Evolutionary conservation across 1,284 basidiomycete genomes (phyloP), one percentile per base, ranked within the genome.

Genomic region (Ganoderma leucocontextum): DNA sequence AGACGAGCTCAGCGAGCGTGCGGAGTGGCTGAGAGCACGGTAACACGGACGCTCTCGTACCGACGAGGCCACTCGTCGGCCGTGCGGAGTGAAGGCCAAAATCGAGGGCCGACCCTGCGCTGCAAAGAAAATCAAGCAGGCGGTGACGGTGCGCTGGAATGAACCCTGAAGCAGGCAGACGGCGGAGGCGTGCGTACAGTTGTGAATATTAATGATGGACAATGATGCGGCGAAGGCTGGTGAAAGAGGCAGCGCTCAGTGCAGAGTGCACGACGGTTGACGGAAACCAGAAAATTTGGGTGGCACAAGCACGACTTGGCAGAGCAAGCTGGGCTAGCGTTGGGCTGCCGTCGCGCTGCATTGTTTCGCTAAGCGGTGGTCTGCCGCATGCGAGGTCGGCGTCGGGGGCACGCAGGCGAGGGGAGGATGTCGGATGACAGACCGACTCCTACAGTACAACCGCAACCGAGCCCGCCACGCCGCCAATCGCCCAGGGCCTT

Each of bases 341-440:
- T 55, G 47, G 47, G 22, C 22, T 4, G 47, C 22, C 1, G 44
- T 47, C n/a, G n/a, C 4, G 47, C 10, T 49, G 47, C 22, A 25
- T 49, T 25, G 47, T 25, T 49, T 25, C 22, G 47, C 22, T 25
- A 25, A 49, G 47, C 13, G 47, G 47, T 25, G 22, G 47, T 13
- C 22, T 49, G 47, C 47, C 58, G 44, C 38, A 36, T 33, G 39
- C 9, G 29, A 55, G 29, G 52, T 29, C 29, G 22, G 25, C 33
- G 33, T 57, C 53, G 25, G 25, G 36, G 42, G 33, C 13, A 35
- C 25, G 60, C 5, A 22, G 38, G 57, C 9, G 41, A 35, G 5
- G 66, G 60, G 64, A 59, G 58, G 47, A 57, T 35, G 70, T 70
- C 70, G 64, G 70, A 62, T 67, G 69, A 67, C 66, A 63, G 25